phyloP scores from a whole-genome alignment of 1,284 basidiomycete species.

The Ustilago nuda region DNA sequence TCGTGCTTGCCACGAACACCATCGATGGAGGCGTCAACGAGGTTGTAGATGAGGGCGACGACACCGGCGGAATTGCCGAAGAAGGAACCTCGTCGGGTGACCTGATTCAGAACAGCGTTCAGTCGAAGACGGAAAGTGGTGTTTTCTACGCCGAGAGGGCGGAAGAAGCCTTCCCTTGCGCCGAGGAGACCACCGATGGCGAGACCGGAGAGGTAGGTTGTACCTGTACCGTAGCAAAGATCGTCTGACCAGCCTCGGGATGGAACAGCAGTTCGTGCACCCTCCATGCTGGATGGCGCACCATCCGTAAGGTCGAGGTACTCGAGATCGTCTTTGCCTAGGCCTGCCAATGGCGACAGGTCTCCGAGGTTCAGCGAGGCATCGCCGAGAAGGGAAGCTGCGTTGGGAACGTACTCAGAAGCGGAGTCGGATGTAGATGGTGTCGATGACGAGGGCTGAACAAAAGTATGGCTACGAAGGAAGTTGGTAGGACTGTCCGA shows the following conservation, averaged over 20 bases:
- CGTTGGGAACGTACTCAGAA: conserved; percentile 85
- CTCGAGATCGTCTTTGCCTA: conserved; percentile 67
- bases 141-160: conserved; percentile 76
- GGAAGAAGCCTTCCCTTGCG: conserved; percentile 88
- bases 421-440: conserved; percentile 24
- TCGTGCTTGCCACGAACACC: conserved; percentile 90
- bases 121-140: conserved; percentile 81
- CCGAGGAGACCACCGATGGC: conserved; percentile 94
- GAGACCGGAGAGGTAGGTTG: conserved; percentile 97
- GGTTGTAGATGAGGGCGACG: conserved; percentile 94
- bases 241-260: conserved; percentile 96
- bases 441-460: conserved; percentile 35
- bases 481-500: conserved; percentile 50
- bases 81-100: conserved; percentile 95
- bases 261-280: conserved; percentile 67
- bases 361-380: conserved; percentile 85
- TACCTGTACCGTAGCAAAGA: conserved; percentile 98
- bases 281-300: conserved; percentile 63
- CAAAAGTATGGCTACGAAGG: conserved; percentile 55
- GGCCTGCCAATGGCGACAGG: conserved; percentile 74
- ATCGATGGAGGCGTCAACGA: conserved; percentile 93
- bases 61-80: conserved; percentile 98
- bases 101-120: conserved; percentile 95
- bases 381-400: conserved; percentile 87
- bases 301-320: conserved; percentile 69